These are phyloP conservation scores for Hortaea werneckii DNA, from an alignment of 2,329 filamentous ascomycete species.

Conservation along the genomic window DNA sequence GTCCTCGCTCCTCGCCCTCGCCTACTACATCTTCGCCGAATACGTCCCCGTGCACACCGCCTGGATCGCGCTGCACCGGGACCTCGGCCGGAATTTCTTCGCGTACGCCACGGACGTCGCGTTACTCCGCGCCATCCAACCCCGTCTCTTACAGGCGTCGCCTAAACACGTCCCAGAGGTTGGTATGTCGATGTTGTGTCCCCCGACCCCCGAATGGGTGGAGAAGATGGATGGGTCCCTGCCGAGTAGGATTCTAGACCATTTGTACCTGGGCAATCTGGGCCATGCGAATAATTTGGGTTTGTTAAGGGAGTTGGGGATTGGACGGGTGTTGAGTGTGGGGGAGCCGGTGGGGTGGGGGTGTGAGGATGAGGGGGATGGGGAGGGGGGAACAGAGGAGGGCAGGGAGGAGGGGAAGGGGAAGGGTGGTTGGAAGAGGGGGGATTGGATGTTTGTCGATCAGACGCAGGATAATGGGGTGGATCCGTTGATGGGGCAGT, in stretches of 20 bases:
- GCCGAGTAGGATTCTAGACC: conserved; percentile 77
- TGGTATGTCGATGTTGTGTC: conserved; percentile 43
- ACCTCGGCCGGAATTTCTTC: conserved; percentile 84
- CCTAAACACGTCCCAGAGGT: conserved; percentile 42
- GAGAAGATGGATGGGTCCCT: conserved; percentile 77
- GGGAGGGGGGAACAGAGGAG: no score
- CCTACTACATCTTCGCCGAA: conserved; percentile 89
- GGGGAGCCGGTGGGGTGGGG: conserved; percentile 84
- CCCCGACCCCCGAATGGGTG: conserved; percentile 67
- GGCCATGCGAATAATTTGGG: conserved; percentile 90
- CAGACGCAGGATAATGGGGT: conserved; percentile 95
- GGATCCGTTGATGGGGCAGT: conserved; percentile 78
- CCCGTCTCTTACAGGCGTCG: conserved; percentile 62
- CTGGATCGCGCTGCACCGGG: conserved; percentile 75
- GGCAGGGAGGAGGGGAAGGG: background rate
- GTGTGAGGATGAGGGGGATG: no score
- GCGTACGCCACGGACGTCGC: conserved; percentile 86
- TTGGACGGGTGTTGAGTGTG: conserved; percentile 79
- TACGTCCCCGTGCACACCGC: conserved; percentile 71
- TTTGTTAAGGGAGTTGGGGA: conserved; percentile 67
- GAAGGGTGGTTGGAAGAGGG: conserved; percentile 71
- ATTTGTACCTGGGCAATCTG: conserved; percentile 94
- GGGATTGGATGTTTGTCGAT: conserved; percentile 72
- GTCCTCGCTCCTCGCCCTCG: conserved; percentile 75
- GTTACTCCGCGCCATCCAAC: conserved; percentile 66